phyloP scores from a whole-genome alignment of 345 rosid genomes.

The Viola odorata region DNA sequence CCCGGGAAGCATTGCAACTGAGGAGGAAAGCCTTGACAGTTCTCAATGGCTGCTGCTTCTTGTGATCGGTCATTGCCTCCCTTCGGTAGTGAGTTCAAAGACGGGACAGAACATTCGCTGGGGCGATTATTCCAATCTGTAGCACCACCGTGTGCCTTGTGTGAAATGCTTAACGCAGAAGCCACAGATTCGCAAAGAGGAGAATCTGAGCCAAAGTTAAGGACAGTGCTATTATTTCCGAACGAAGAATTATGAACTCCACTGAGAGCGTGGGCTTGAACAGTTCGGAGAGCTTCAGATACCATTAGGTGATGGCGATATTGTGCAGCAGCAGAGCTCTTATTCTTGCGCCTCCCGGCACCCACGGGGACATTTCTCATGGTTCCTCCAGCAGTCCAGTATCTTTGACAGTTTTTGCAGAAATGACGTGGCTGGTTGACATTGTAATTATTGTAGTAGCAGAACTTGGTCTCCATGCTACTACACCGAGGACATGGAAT shows the following conservation, averaged over 20 bases:
- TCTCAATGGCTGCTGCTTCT: conserved; percentile 15
- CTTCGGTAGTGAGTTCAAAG: conserved; percentile 19
- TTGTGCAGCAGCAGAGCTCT: conserved; percentile 21
- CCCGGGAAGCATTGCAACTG: conserved; percentile 14
- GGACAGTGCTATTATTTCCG: conserved; percentile 10
- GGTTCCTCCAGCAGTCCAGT: conserved; percentile 32
- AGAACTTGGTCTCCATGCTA: conserved; percentile 33
- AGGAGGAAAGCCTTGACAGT: conserved; percentile 12
- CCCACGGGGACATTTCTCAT: conserved; percentile 34
- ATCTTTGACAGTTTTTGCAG: conserved; percentile 30
- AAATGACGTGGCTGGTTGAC: conserved; percentile 32
- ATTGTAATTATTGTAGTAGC: conserved; percentile 30
- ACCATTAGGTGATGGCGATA: conserved; percentile 16
- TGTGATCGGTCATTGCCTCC: conserved; percentile 5
- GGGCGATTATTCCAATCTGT: conserved; percentile 20
- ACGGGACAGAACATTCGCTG: conserved; percentile 8
- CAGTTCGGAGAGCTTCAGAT: conserved; percentile 34
- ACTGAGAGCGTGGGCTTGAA: conserved; percentile 15
- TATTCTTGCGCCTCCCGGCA: conserved; percentile 29
- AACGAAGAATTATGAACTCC: conserved; percentile 7
- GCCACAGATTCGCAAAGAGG: conserved; percentile 14
- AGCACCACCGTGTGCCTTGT: conserved; percentile 17
- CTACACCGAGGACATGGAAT: conserved; percentile 27
- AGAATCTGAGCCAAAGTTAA: conserved; percentile 18
- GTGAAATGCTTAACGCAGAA: conserved; percentile 14